phyloP scores from a whole-genome alignment of 768 basidiomycete species.

The Tremella mesenterica region DNA sequence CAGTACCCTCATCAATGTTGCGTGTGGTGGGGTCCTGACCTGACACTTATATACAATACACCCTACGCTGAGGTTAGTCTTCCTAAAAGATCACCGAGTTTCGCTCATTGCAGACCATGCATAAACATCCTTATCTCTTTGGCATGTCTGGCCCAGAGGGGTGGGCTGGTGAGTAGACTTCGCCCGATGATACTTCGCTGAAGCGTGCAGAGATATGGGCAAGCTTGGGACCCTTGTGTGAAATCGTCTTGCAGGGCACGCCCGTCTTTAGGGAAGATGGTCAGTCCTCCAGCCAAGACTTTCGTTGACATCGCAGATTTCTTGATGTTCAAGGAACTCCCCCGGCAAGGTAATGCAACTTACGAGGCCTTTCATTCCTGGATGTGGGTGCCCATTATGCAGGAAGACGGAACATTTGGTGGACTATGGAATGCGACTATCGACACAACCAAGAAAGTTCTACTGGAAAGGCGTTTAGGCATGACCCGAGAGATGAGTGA shows the following conservation, averaged over 20 bases:
- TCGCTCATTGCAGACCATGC: conserved; percentile 15
- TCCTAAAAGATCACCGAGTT: neutral
- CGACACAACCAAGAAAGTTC: conserved; percentile 34
- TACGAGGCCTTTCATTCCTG: conserved; percentile 38
- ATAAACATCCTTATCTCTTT: conserved; percentile 40
- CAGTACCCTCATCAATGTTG: conserved; percentile 37
- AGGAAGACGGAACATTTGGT: conserved; percentile 31
- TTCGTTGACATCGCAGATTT: conserved; percentile 27
- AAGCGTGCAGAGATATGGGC: conserved; percentile 31
- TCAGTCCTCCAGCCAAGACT: conserved; percentile 4
- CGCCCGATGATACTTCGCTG: neutral
- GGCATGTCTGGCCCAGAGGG: conserved; percentile 36
- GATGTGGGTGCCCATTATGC: conserved; percentile 38
- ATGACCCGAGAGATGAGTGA: conserved; percentile 38
- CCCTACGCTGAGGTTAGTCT: conserved; percentile 28
- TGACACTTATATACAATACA: conserved; percentile 40
- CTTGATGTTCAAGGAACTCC: conserved; percentile 31
- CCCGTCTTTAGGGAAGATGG: conserved; percentile 38
- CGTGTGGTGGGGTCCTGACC: conserved; percentile 41
- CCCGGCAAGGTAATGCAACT: conserved; percentile 23
- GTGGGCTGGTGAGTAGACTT: conserved; percentile 27
- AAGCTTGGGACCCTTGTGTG: conserved; percentile 31
- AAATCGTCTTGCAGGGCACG: conserved; percentile 33
- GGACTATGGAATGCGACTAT: conserved; percentile 41
- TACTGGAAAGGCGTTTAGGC: conserved; percentile 34